phyloP scores from a whole-genome alignment of 805 yeast genomes.

The Spencermartinsiella europaea region DNA sequence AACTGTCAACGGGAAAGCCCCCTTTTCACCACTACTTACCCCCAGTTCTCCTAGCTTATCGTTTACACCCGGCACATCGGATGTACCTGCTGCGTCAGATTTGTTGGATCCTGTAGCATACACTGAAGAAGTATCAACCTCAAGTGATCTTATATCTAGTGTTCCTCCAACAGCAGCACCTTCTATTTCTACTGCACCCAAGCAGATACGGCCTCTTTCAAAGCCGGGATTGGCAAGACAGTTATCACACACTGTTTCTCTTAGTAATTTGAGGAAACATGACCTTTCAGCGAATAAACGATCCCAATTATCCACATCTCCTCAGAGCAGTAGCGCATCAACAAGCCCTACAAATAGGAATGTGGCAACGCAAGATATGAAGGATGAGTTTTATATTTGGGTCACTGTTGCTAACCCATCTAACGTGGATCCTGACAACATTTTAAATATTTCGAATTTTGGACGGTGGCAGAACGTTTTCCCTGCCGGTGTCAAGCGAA shows the following conservation, averaged over 20 bases:
- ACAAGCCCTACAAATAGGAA: neutral
- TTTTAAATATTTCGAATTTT: constrained; percentile 52
- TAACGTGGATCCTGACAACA: constrained; percentile 49
- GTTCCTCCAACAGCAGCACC: no score
- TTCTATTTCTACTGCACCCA: neutral
- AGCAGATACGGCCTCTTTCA: neutral
- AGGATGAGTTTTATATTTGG: constrained; percentile 42
- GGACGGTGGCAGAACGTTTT: constrained; percentile 92
- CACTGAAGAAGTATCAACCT: neutral
- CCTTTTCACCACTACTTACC: neutral
- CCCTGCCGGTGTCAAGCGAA: constrained; percentile 62
- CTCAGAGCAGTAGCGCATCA: constrained; percentile 1
- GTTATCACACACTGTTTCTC: neutral
- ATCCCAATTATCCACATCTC: constrained; percentile 7
- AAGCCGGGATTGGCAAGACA: neutral
- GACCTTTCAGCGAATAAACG: neutral
- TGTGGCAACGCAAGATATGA: constrained; percentile 7
- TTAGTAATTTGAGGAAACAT: neutral
- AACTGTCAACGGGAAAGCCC: neutral
- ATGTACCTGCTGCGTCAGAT: neutral
- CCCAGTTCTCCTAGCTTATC: neutral
- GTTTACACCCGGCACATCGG: neutral
- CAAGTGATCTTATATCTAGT: neutral
- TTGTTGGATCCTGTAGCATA: neutral
- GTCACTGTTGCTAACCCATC: constrained; percentile 74